Base-by-base conservation (phyloP, 2,329 filamentous ascomycete species). In the Kalaharituber pfeilii region DNA sequence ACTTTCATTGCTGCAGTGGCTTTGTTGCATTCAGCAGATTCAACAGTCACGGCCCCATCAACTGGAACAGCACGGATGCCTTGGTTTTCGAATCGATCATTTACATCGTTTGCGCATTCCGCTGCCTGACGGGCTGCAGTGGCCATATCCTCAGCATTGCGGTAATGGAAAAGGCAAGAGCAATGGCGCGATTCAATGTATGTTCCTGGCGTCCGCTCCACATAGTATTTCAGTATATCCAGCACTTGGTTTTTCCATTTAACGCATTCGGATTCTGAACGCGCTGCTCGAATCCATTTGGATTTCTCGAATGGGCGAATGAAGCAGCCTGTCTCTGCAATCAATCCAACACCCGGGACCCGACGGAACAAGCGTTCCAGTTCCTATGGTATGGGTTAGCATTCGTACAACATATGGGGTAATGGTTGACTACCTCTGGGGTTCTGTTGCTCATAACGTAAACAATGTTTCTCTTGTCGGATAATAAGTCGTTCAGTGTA, bases 271-370 rank as follows among this genome's bases (percentile, higher is more conserved):
- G 94, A 81, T 2, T 82, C 80, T 9, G 56, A 42, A 51, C 62
- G 62, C 15, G 57, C 52, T 69, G 94, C 82, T 58, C 82, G 80
- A 2, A 76, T 78, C 91, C 91, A 96, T 30, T 77, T 74, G 24
- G 77, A 75, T 15, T 72, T 74, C 20, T 79, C 76, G 47, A 77
- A 79, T 59, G 85, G 77, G 62, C 84, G 85, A 55, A 95, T 72
- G 69, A 93, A 96, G 66, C 86, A 94, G 1, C 89, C 89, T 60
- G 94, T 95, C 69, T 96, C 89, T 0, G 89, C 89, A 60, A 96
- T 93, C 3, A 96, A 73, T 2, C 91, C 91, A 2, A 95, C 72
- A 57, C 83, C 82, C 4, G 85, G 83, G 1, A 95, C 82, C 24
- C 83, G 78, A 52, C 81, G 81, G 73, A 96, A 95, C 1, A 93